These are phyloP conservation scores for Trichoderma cornu-damae DNA, from an alignment of 2,329 filamentous ascomycete genomes.

Conservation along the genomic window DNA sequence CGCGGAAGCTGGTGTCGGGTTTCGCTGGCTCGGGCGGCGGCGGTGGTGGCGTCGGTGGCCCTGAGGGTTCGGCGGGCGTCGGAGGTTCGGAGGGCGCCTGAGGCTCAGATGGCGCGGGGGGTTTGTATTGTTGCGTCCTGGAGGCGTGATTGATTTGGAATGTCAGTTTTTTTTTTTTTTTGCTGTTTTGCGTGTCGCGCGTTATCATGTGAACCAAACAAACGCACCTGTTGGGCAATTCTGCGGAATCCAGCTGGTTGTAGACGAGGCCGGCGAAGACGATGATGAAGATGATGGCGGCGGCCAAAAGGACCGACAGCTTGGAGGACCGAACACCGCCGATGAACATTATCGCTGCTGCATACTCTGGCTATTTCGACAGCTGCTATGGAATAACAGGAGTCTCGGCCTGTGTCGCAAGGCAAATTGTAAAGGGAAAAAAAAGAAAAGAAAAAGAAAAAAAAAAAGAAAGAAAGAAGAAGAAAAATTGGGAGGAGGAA, in stretches of 20 bases:
- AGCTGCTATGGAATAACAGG: neutral
- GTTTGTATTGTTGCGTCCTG: constrained; percentile 7
- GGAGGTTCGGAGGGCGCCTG: neutral
- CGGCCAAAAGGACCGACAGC: constrained; percentile 29
- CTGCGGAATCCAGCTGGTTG: constrained; percentile 31
- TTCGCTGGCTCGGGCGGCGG: neutral
- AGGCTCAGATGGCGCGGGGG: neutral
- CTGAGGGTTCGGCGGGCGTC: neutral
- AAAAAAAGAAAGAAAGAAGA: neutral
- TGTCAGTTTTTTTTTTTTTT: too few species aligned
- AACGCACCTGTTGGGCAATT: constrained; percentile 22
- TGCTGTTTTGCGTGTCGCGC: too few species aligned
- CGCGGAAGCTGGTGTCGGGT: constrained; percentile 23
- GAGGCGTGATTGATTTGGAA: neutral
- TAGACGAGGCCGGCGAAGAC: constrained; percentile 32
- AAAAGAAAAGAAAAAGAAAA: neutral
- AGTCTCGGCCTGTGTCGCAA: neutral
- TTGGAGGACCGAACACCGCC: constrained; percentile 30
- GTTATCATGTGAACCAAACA: neutral
- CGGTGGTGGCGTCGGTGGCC: neutral
- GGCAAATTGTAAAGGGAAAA: neutral
- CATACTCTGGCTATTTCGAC: constrained; percentile 27
- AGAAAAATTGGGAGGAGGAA: neutral
- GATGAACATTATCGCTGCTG: constrained; percentile 29
- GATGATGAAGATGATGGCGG: constrained; percentile 31